A percentile compares a stretch with the other conserved stretches of the same genome.
Evolutionary conservation across 2,329 filamentous ascomycete species (phyloP).

Genomic region (Exophiala oligosperma): DNA sequence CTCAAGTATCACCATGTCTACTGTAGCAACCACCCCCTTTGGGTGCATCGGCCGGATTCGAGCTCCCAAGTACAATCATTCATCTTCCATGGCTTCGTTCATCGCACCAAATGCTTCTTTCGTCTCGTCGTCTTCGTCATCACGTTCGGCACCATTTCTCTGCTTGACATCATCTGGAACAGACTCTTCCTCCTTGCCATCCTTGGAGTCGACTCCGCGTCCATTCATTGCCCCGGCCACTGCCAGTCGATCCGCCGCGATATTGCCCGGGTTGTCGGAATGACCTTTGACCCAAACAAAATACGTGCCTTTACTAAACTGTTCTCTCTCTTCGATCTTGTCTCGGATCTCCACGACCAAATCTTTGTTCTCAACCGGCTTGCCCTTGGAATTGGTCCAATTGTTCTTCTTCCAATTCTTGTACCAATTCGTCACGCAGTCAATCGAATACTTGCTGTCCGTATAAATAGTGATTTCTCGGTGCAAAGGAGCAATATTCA

Average conservation of each 20-base stretch:
- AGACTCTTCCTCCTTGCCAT: slow-evolving; percentile 26
- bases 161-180: slow-evolving; percentile 17
- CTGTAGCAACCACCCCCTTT: no score
- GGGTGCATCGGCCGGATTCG: no score
- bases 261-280: slow-evolving; percentile 69
- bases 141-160: not conserved
- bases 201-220: slow-evolving; percentile 33
- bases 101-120: not conserved
- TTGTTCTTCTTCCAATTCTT: slow-evolving; percentile 70
- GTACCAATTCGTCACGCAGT: slow-evolving; percentile 85
- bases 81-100: not conserved
- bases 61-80: no score
- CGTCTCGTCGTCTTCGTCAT: not conserved
- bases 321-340: slow-evolving; percentile 68
- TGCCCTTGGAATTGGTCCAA: slow-evolving; percentile 73
- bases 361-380: slow-evolving; percentile 82
- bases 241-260: slow-evolving; percentile 76
- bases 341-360: slow-evolving; percentile 71
- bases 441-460: slow-evolving; percentile 90
- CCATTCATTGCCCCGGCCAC: slow-evolving; percentile 60
- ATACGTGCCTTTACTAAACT: slow-evolving; percentile 60
- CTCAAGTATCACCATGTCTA: no score
- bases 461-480: slow-evolving; percentile 74
- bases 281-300: slow-evolving; percentile 95
- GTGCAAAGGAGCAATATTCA: slow-evolving; percentile 70